Evolutionary conservation across 1,139 yeast species (phyloP).

Genomic region (Hemisphaericaspora xylofermentans): DNA sequence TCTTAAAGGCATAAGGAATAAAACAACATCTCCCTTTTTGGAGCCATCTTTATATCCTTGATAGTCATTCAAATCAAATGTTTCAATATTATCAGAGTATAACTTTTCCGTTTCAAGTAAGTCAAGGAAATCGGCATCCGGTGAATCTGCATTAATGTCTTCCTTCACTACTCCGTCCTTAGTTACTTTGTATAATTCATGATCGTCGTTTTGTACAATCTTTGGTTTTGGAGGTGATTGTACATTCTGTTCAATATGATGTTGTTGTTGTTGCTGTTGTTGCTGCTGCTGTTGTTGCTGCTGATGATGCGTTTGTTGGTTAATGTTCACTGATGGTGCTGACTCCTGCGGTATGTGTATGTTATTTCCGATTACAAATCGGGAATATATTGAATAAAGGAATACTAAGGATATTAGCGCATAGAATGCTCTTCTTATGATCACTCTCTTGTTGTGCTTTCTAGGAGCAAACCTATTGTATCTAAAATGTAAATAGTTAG

Average conservation of each 20-base stretch:
- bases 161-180: conserved; percentile 33
- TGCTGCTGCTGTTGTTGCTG: neutral
- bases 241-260: too few relatives aligned
- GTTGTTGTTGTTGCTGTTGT: conserved; percentile 4
- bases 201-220: conserved; percentile 10
- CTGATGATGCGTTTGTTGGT: conserved; percentile 4
- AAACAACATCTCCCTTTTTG: conserved; percentile 60
- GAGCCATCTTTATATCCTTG: conserved; percentile 56
- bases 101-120: conserved; percentile 18
- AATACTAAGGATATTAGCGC: conserved; percentile 10
- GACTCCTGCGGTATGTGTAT: conserved; percentile 3
- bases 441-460: conserved; percentile 13
- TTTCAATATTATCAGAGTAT: conserved; percentile 45
- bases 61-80: conserved; percentile 60
- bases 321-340: neutral
- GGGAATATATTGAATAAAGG: conserved; percentile 12
- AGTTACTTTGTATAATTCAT: conserved; percentile 36
- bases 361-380: conserved; percentile 4
- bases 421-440: conserved; percentile 12
- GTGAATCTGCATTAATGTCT: conserved; percentile 7
- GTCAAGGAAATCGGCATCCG: conserved; percentile 5
- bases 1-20: conserved; percentile 74
- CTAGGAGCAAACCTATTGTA: conserved; percentile 14
- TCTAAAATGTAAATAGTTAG: conserved; percentile 9
- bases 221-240: neutral